Percentiles rank a stretch among this genome's conserved stretches.
Evolutionary conservation across 140 eudicot genomes (phyloP).

Genomic region (Senecio squalidus): DNA sequence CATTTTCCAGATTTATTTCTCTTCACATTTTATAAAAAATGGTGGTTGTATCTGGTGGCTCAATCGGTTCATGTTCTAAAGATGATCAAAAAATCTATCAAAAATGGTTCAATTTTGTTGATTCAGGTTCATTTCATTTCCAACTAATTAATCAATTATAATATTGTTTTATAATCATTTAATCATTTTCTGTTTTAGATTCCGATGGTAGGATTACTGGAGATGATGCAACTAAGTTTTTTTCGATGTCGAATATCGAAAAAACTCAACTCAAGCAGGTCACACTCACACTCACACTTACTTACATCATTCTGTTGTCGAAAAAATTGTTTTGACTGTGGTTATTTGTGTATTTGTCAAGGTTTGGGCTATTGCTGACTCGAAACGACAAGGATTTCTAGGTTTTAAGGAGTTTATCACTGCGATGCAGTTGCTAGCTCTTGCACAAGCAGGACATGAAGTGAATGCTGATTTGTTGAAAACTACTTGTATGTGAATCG

Average conservation of each 20-base stretch:
- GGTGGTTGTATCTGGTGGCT: constrained; percentile 52
- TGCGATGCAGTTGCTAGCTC: constrained; percentile 89
- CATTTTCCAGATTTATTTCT: no score
- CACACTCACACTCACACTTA: neutral
- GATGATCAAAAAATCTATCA: constrained; percentile 66
- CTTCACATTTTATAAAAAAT: no score
- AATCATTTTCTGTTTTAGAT: constrained; percentile 26
- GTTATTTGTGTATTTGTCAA: constrained; percentile 14
- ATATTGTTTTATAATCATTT: no score
- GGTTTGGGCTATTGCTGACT: constrained; percentile 98
- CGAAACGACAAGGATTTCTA: constrained; percentile 81
- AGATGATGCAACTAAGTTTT: constrained; percentile 67
- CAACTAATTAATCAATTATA: no score
- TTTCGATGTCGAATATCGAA: constrained; percentile 58
- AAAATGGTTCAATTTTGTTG: constrained; percentile 70
- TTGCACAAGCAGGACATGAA: constrained; percentile 88
- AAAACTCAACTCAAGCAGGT: constrained; percentile 88
- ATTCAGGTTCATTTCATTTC: constrained; percentile 53
- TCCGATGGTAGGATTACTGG: constrained; percentile 79
- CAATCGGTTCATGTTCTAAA: constrained; percentile 48
- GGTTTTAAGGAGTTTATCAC: constrained; percentile 74
- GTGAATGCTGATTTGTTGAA: constrained; percentile 44
- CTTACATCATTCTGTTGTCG: neutral
- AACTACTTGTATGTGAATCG: constrained; percentile 37
- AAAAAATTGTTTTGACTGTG: neutral